These are phyloP conservation scores for Diplodia sapinea DNA, from an alignment of 2,329 filamentous ascomycete species.

Conservation along the genomic window DNA sequence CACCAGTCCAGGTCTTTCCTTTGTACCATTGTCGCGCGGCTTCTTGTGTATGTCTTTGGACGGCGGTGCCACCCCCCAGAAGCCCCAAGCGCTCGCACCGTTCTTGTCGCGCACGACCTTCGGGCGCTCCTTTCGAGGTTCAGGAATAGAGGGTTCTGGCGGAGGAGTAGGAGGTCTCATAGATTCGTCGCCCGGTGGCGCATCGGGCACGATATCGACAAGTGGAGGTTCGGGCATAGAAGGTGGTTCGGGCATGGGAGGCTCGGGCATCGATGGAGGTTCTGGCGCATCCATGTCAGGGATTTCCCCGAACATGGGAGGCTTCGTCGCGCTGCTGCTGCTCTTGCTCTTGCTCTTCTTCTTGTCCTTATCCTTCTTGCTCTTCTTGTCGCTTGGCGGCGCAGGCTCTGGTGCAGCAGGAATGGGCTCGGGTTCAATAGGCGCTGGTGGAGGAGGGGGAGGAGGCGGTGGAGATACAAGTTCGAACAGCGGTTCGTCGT, in stretches of 20 bases:
- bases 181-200: constrained; percentile 36
- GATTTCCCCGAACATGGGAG: constrained; percentile 32
- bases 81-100: constrained; percentile 73
- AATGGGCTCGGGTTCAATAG: constrained; percentile 21
- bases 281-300: constrained; percentile 9
- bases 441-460: constrained; percentile 32
- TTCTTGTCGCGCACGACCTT: constrained; percentile 74
- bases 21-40: constrained; percentile 42
- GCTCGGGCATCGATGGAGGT: neutral
- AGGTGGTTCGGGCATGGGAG: neutral
- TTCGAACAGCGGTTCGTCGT: constrained; percentile 35
- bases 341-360: constrained; percentile 47
- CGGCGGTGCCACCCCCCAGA: constrained; percentile 66
- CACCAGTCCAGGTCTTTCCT: constrained; percentile 44
- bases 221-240: constrained; percentile 31
- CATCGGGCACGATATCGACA: constrained; percentile 36
- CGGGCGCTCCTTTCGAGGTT: constrained; percentile 74
- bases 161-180: constrained; percentile 57
- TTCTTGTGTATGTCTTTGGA: constrained; percentile 46
- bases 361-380: constrained; percentile 33
- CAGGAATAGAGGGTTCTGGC: constrained; percentile 53
- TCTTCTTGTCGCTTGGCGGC: constrained; percentile 32
- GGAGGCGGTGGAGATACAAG: constrained; percentile 29
- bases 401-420: constrained; percentile 8
- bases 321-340: constrained; percentile 43